A percentile compares a stretch with the other conserved stretches of the same genome.
Evolutionary conservation across 164 flowering plant genomes (phyloP).

Genomic region (Nelumbo lutea): DNA sequence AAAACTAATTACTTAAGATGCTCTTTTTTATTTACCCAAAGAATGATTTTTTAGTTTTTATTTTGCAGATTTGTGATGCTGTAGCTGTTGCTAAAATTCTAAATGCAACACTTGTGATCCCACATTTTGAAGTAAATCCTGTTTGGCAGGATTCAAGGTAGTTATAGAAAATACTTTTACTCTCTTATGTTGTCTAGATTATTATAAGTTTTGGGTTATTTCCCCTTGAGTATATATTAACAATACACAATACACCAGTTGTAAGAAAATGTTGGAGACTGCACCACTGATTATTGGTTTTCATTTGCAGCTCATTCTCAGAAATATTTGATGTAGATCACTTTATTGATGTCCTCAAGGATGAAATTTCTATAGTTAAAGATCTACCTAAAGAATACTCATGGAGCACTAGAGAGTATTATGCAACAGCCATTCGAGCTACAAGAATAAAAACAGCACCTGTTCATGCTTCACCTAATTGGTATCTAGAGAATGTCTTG

Average conservation of each 20-base stretch:
- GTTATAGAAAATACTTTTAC: neutral
- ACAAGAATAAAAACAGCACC: constrained; percentile 92
- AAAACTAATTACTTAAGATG: neutral
- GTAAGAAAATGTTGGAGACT: neutral
- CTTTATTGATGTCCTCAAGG: constrained; percentile 79
- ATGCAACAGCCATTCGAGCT: constrained; percentile 81
- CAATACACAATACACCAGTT: too few species aligned
- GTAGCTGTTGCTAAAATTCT: constrained; percentile 96
- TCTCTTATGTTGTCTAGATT: neutral
- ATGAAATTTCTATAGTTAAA: constrained; percentile 76
- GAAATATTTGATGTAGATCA: constrained; percentile 98
- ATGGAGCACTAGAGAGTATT: constrained; percentile 98
- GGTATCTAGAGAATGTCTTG: constrained; percentile 89
- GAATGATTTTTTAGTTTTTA: constrained; percentile 1
- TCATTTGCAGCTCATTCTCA: constrained; percentile 66
- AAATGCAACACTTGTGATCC: constrained; percentile 96
- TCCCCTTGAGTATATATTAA: neutral
- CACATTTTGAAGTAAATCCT: constrained; percentile 90
- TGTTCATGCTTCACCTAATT: constrained; percentile 89
- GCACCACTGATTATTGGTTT: constrained; percentile 10
- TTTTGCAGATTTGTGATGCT: constrained; percentile 83
- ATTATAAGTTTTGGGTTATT: neutral
- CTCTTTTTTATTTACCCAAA: neutral
- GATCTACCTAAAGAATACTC: constrained; percentile 76
- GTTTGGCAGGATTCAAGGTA: constrained; percentile 98